phyloP scores from a whole-genome alignment of 1,284 basidiomycete species.

The Melampsora abietis-canadensis region DNA sequence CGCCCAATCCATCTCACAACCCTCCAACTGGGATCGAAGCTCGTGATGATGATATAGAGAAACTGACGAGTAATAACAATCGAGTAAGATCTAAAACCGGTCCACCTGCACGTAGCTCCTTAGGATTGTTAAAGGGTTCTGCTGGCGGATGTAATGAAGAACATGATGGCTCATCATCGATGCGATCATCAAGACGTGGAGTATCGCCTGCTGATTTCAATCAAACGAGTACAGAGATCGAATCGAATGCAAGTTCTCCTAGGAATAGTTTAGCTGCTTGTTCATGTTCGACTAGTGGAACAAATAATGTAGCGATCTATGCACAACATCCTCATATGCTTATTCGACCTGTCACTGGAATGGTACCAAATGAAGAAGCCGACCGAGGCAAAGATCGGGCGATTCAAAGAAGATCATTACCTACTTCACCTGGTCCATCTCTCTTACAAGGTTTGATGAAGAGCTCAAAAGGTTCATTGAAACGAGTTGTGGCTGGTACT shows the following conservation, averaged over 20 bases:
- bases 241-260: not conserved
- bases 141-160: not conserved
- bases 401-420: constrained; percentile 33
- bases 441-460: constrained; percentile 8
- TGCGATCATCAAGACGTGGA: not conserved
- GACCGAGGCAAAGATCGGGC: not conserved
- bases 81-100: no score
- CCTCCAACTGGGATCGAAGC: no score
- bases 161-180: not conserved
- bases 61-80: no score
- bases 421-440: constrained; percentile 29
- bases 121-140: no score
- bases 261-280: not conserved
- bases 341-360: constrained; percentile 6
- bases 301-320: constrained; percentile 13
- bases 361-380: not conserved
- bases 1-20: no score
- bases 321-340: constrained; percentile 37
- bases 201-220: not conserved
- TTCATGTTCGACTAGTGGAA: not conserved
- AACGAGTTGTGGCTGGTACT: not conserved
- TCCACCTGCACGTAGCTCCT: no score
- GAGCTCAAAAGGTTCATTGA: constrained; percentile 6
- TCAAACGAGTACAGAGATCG: not conserved
- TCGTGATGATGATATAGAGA: no score